Evolutionary conservation across 2,329 filamentous ascomycete species (phyloP).

Genomic region (Aureobasidium sp.): DNA sequence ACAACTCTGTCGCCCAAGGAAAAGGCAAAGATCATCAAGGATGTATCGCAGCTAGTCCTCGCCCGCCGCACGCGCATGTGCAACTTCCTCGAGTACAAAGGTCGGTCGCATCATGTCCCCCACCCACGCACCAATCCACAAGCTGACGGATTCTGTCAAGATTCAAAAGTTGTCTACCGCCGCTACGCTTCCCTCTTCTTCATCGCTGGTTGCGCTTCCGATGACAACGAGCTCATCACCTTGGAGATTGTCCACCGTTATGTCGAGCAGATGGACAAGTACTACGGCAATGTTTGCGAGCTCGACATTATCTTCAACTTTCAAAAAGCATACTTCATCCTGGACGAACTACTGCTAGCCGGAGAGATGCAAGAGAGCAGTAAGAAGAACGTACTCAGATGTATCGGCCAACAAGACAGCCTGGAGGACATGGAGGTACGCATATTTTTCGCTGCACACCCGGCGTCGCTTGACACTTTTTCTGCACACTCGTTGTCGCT

Average conservation of each 20-base stretch:
- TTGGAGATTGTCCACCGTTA: slow-evolving; percentile 99
- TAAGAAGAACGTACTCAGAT: slow-evolving; percentile 96
- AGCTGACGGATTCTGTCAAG: slow-evolving; percentile 40
- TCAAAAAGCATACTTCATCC: slow-evolving; percentile 98
- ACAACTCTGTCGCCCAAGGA: slow-evolving; percentile 94
- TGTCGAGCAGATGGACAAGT: slow-evolving; percentile 99
- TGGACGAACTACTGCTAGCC: slow-evolving; percentile 89
- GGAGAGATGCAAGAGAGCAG: slow-evolving; percentile 98
- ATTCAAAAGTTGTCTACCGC: slow-evolving; percentile 97
- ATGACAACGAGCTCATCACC: slow-evolving; percentile 95
- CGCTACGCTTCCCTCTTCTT: slow-evolving; percentile 99
- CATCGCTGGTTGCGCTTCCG: slow-evolving; percentile 93
- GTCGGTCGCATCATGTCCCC: slow-evolving; percentile 39
- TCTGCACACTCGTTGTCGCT: not conserved
- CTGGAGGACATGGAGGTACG: slow-evolving; percentile 99
- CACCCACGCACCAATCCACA: slow-evolving; percentile 13
- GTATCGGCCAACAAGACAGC: slow-evolving; percentile 94
- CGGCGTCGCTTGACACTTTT: not conserved
- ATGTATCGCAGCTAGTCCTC: slow-evolving; percentile 94
- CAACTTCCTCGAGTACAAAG: slow-evolving; percentile 99
- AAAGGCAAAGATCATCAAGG: slow-evolving; percentile 99
- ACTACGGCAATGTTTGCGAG: slow-evolving; percentile 99
- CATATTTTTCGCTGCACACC: not conserved
- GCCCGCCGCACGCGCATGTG: slow-evolving; percentile 97
- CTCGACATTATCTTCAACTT: slow-evolving; percentile 99